A percentile compares a stretch with the other conserved stretches of the same genome.
phyloP scores from a whole-genome alignment of 2,329 filamentous ascomycete genomes.

The Diaporthe citrichinensis region DNA sequence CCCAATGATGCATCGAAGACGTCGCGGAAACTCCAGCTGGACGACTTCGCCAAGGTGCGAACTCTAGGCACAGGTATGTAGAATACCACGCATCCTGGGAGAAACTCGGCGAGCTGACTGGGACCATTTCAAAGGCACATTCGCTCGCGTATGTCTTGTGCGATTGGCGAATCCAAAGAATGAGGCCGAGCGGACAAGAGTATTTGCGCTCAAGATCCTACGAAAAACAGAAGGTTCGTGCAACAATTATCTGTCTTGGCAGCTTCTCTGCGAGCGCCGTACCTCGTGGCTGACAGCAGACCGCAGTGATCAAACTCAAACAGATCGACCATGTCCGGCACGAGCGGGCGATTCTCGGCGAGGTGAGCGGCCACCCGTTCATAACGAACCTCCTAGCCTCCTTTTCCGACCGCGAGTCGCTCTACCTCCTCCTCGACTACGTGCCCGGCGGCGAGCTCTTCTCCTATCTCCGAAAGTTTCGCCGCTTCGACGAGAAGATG shows the following conservation, averaged over 20 bases:
- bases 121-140: conserved; percentile 71
- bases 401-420: conserved; percentile 83
- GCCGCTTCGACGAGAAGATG: conserved; percentile 83
- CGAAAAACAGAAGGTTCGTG: conserved; percentile 71
- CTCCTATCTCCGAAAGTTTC: conserved; percentile 82
- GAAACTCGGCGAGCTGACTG: conserved; percentile 27
- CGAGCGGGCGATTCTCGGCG: conserved; percentile 82
- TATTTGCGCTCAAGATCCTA: conserved; percentile 87
- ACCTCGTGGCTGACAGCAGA: conserved; percentile 5
- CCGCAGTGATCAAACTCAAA: conserved; percentile 82
- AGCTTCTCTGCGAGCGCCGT: conserved; percentile 7
- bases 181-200: conserved; percentile 70
- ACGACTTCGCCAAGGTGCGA: conserved; percentile 80
- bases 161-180: conserved; percentile 67
- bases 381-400: conserved; percentile 84
- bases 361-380: conserved; percentile 85
- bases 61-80: conserved; percentile 80
- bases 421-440: conserved; percentile 89
- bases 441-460: conserved; percentile 89
- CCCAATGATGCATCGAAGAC: conserved; percentile 49
- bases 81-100: background rate
- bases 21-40: conserved; percentile 54
- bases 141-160: conserved; percentile 86
- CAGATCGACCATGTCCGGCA: conserved; percentile 90
- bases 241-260: conserved; percentile 22